phyloP scores from a whole-genome alignment of 495 filamentous ascomycete species.

The Clohesyomyces aquaticus region DNA sequence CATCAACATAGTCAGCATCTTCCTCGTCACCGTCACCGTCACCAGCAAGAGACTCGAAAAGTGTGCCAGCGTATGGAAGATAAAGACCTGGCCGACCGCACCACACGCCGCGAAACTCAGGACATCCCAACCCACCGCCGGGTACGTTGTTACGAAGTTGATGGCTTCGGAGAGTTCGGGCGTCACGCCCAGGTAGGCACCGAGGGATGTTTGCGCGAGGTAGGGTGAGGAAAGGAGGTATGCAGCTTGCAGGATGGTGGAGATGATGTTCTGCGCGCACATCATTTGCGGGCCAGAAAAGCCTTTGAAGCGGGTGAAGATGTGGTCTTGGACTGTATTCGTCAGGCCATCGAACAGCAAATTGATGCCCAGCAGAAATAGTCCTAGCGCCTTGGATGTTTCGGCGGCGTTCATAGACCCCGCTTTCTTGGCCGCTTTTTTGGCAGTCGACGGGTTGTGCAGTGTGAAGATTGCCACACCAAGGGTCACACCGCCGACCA shows the following conservation, averaged over 20 bases:
- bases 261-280: slow-evolving; percentile 93
- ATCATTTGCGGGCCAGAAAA: slow-evolving; percentile 98
- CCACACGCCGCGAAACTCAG: slow-evolving; percentile 91
- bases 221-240: slow-evolving; percentile 82
- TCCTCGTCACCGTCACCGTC: slow-evolving; percentile 94
- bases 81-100: slow-evolving; percentile 93
- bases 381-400: slow-evolving; percentile 62
- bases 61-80: slow-evolving; percentile 91
- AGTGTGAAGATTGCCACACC: slow-evolving; percentile 96
- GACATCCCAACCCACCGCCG: slow-evolving; percentile 79
- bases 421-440: slow-evolving; percentile 60
- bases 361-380: slow-evolving; percentile 86
- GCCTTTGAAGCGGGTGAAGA: slow-evolving; percentile 75
- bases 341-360: slow-evolving; percentile 94
- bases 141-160: slow-evolving; percentile 75
- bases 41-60: slow-evolving; percentile 92
- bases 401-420: slow-evolving; percentile 55
- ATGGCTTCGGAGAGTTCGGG: slow-evolving; percentile 77
- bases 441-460: slow-evolving; percentile 72
- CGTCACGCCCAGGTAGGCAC: slow-evolving; percentile 64
- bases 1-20: slow-evolving; percentile 99
- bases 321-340: slow-evolving; percentile 94
- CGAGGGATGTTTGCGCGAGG: slow-evolving; percentile 65
- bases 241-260: slow-evolving; percentile 68
- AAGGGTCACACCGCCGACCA: slow-evolving; percentile 84